A percentile compares a stretch with the other conserved stretches of the same genome.
These are phyloP conservation scores for Puccinellia tenuiflora DNA, from an alignment of 176 grass and related monocot genomes.

Conservation along the genomic window DNA sequence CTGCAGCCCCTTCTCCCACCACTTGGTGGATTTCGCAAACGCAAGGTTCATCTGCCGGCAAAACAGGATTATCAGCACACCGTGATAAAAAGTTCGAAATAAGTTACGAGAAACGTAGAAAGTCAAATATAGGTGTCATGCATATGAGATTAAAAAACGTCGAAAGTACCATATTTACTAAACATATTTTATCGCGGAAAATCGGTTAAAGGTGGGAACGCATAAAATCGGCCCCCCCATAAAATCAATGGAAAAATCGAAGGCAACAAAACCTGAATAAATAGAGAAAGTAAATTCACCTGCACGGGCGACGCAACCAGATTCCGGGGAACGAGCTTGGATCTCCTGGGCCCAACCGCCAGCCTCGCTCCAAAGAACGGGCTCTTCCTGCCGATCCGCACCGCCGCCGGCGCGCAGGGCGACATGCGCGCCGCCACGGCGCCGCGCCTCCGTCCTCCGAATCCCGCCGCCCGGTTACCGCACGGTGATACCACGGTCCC, in stretches of 20 bases:
- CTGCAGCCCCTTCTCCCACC: conserved; percentile 85
- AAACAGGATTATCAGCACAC: background rate
- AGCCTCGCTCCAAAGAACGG: conserved; percentile 51
- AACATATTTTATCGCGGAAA: background rate
- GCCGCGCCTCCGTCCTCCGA: conserved; percentile 25
- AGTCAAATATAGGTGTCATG: background rate
- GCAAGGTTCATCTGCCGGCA: conserved; percentile 52
- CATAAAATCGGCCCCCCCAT: background rate
- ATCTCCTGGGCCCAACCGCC: conserved; percentile 34
- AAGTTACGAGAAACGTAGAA: background rate
- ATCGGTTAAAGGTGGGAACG: no score
- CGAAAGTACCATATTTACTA: background rate
- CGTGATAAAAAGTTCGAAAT: background rate
- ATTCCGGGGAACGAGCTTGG: conserved; percentile 20
- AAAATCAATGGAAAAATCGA: background rate
- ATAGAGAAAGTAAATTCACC: conserved; percentile 29
- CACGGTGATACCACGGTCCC: conserved; percentile 19
- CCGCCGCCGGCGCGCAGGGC: conserved; percentile 1
- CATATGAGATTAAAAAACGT: background rate
- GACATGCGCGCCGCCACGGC: conserved; percentile 32
- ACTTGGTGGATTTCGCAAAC: conserved; percentile 56
- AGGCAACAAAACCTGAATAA: background rate
- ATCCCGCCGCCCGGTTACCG: conserved; percentile 1
- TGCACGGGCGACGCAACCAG: conserved; percentile 38
- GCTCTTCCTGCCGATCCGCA: conserved; percentile 36